Evolutionary conservation across 2,329 filamentous ascomycete species (phyloP), one percentile per base, ranked within the genome.

Genomic region (Talaromyces sp.): DNA sequence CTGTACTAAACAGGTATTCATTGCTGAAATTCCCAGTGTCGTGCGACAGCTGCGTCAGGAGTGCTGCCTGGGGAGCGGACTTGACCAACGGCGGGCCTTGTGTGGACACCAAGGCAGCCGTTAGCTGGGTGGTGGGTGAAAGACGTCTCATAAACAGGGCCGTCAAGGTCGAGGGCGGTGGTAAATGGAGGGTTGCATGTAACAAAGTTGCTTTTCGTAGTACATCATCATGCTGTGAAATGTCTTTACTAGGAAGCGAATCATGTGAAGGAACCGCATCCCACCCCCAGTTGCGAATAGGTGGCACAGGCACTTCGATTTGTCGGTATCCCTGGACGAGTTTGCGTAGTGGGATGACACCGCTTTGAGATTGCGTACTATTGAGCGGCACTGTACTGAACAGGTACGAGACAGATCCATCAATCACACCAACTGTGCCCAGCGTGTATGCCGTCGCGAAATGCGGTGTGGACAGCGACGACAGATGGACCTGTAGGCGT

Each of bases 331-430:
- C 92, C 61, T 87, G 86, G 56, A 96, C 85, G 27, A 97, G 84
- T 67, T 88, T 84, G 34, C 88, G 88, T 9, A 99, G 81, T 14
- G 92, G 87, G 42, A 97, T 88, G 27, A 85, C 80, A 55, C 88
- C 87, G 68, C 91, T 96, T 75, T 87, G 85, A 75, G 82, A 92
- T 65, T 79, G 78, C 23, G 85, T 79, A 57, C 88, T 82, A 44
- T 82, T 79, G 61, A 98, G 83, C 12, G 92, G 88, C 8, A 95
- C 83, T 2, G 92, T 96, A 56, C 92, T 96, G 80, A 96, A 98
- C 59, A 99, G 86, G 78, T 98, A 99, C 14, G 93, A 96, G 61
- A 99, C 85, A n/a, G 92, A 96, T 73, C 95, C 95, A 78, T 98
- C 94, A 57, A 99, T 93, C 40, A 96, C 84, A 63, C 94, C 95